Conservation (phyloP, 2,329 filamentous ascomycete genomes). For the Diaporthe citri region DNA sequence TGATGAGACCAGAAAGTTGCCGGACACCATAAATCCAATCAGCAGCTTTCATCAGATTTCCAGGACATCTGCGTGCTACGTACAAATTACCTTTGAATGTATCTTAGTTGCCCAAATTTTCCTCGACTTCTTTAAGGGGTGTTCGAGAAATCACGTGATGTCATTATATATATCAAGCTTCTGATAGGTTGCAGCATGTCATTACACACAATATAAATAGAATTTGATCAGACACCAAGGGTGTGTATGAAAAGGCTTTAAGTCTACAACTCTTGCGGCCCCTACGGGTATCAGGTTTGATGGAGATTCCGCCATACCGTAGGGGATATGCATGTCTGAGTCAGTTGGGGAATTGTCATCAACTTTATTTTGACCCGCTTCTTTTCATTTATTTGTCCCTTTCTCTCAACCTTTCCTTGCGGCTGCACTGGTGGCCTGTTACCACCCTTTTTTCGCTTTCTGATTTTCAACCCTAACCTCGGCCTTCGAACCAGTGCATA, state of each 20-base stretch:
- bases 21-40: too few species aligned
- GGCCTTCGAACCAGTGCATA: not conserved
- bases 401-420: not conserved
- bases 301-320: not conserved
- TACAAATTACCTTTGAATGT: not conserved
- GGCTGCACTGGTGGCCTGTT: too few species aligned
- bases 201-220: not conserved
- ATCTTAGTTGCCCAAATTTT: not conserved
- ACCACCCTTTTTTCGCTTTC: not conserved
- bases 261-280: not conserved
- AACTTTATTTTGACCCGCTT: conserved; percentile 22
- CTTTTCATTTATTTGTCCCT: conserved; percentile 9
- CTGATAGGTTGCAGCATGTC: not conserved
- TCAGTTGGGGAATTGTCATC: not conserved
- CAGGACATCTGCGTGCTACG: not conserved
- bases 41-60: too few species aligned
- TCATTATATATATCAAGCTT: not conserved
- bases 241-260: not conserved
- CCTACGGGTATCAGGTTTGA: not conserved
- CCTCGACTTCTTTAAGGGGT: not conserved
- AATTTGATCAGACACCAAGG: conserved; percentile 6
- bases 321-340: not conserved
- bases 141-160: not conserved
- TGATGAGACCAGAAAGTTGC: too few species aligned
- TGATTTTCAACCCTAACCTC: not conserved